Evolutionary conservation across 208 protist species (phyloP), one percentile per base, ranked within the genome.

Genomic region (Trypanosoma cruzi): DNA sequence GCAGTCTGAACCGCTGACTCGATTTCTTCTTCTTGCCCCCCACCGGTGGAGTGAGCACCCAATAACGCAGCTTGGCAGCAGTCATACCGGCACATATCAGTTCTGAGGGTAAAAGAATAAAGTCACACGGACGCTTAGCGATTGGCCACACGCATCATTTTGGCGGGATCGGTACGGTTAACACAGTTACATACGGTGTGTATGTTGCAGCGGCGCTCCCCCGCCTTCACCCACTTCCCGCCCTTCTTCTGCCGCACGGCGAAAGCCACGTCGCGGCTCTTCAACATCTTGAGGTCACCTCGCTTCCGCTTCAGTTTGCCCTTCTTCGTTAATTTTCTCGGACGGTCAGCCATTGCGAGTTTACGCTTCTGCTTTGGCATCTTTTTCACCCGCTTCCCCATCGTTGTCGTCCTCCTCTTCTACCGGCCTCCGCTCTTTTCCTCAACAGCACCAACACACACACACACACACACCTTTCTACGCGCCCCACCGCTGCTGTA

Each of bases 171-270:
- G 0, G 92, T 97, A 58, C 89, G 89, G 34, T 73, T 80, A 31
- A 97, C 86, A 52, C 92, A 97, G 79, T 97, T 80, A 68, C 92
- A 97, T 20, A 94, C 85, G 2, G 86, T 95, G 73, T 97, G 92
- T 20, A 97, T 92, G 69, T 95, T 93, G 76, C 92, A 97, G 69
- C 88, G 85, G 18, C 92, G 87, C 48, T 95, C 92, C 10, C 88
- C 88, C 16, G 82, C 86, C 53, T 75, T 81, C 8, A 94, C 64
- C 82, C 84, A 95, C 71, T 85, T 81, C 4, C 92, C 92, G 24
- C 88, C 87, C 65, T 97, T 97, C 31, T 88, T 88, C 58, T 97
- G 92, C 79, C 91, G 95, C 36, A 94, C 82, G 0, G 80, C 64
- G 61, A 93, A 95, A 67, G 86, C 87, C 20, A 95, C 89, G 70